Conservation (phyloP, 2,329 filamentous ascomycete genomes). For the Cladosporium austrohemisphaericum region DNA sequence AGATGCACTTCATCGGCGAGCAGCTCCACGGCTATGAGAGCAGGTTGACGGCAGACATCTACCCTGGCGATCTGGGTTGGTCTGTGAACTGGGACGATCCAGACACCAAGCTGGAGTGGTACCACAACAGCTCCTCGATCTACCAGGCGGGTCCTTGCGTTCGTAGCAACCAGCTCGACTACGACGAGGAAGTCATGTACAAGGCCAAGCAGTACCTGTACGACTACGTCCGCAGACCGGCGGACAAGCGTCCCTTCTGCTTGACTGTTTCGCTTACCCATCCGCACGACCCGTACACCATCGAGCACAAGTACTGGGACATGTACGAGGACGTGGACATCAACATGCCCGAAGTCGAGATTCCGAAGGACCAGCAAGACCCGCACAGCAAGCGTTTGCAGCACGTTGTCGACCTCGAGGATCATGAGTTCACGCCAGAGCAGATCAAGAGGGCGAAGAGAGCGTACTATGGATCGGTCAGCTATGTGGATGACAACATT, state of each 20-base stretch:
- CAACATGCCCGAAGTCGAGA: slow-evolving; percentile 70
- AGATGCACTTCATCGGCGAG: slow-evolving; percentile 97
- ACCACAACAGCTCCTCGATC: slow-evolving; percentile 92
- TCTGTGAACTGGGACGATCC: slow-evolving; percentile 94
- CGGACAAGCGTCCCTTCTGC: slow-evolving; percentile 71
- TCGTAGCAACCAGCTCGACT: slow-evolving; percentile 91
- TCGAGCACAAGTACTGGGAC: slow-evolving; percentile 91
- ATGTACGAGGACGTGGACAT: slow-evolving; percentile 87
- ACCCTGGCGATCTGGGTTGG: slow-evolving; percentile 92
- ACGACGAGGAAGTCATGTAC: slow-evolving; percentile 94
- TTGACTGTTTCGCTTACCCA: slow-evolving; percentile 91
- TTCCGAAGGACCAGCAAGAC: slow-evolving; percentile 78
- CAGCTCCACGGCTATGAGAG: slow-evolving; percentile 93
- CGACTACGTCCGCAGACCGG: slow-evolving; percentile 79
- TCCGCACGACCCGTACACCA: slow-evolving; percentile 92
- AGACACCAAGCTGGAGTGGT: slow-evolving; percentile 81
- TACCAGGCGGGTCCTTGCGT: slow-evolving; percentile 84
- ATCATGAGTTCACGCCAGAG: slow-evolving; percentile 76
- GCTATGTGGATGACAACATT: slow-evolving; percentile 90
- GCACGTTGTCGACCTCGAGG: slow-evolving; percentile 82
- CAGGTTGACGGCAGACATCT: slow-evolving; percentile 90
- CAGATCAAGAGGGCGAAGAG: slow-evolving; percentile 81
- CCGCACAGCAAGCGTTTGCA: slow-evolving; percentile 81
- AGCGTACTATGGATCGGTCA: slow-evolving; percentile 89
- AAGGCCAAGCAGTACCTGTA: slow-evolving; percentile 85